Base-by-base conservation (phyloP, 306 rosid genomes). In the Prosopis cineraria region DNA sequence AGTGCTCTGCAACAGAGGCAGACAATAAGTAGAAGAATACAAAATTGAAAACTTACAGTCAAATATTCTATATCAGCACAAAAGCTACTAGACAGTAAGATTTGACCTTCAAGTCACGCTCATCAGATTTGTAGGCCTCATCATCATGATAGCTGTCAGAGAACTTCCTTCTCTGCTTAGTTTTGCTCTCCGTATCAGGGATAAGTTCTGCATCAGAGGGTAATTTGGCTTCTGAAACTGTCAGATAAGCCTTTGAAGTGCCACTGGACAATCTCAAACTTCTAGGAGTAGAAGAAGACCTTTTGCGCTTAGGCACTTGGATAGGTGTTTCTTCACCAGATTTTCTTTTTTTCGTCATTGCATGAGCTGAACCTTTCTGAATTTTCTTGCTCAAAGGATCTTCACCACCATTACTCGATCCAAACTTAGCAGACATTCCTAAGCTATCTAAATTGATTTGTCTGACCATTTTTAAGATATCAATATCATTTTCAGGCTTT, bases 401-500 rank as follows among this genome's bases (percentile, higher is more conserved):
- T 78, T 88, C 91, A 80, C 86, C 91, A 64, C 99, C 99, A 77
- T 95, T 95, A 80, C 87, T 93, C 76, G 94, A 75, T 83, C 87
- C 94, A 78, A 86, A 88, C 85, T 91, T 90, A 70, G 81, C 72
- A 76, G 97, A 75, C 74, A 69, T 52, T 33, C 85, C 96, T 80
- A 87, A 56, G 91, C 81, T 91, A 82, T 88, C 94, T 72, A 88
- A 78, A 81, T 95, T 93, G 76, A 95, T 93, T 82, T 93, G 87
- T 88, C 99, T 90, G 68, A 95, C 99, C 98, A 93, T 83, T 71
- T 90, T 85, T 86, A 93, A 78, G 84, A 95, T 75, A 75, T 95
- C 98, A 74, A 93, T 84, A 76, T 86, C 87, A 80, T 91, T 91
- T 84, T 83, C 96, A 48, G 88, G 81, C 70, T 52, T 83, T 77